phyloP scores from a whole-genome alignment of 2,329 filamentous ascomycete species.

The Scedosporium boydii region DNA sequence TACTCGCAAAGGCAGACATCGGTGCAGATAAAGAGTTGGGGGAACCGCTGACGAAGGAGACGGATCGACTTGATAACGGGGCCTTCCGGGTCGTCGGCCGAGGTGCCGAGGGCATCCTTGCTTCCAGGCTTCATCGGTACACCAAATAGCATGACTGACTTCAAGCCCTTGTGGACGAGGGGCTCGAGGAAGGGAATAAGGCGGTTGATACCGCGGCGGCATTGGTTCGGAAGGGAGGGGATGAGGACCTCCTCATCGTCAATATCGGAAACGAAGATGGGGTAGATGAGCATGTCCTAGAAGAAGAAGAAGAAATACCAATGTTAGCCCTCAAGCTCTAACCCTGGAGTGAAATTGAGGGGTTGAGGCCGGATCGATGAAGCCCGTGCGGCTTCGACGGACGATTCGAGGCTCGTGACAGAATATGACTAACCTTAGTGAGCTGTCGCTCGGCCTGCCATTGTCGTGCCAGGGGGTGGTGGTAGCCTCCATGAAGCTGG shows the following conservation, averaged over 20 bases:
- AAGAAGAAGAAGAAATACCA: not conserved
- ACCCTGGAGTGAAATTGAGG: not conserved
- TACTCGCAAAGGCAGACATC: constrained; percentile 99
- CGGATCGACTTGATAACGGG: constrained; percentile 85
- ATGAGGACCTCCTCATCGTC: constrained; percentile 88
- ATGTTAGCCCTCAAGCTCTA: constrained; percentile 3
- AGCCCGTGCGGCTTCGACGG: too few relatives aligned
- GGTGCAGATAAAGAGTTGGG: constrained; percentile 79
- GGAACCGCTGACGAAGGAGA: constrained; percentile 75
- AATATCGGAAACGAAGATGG: constrained; percentile 89
- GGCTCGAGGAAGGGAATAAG: constrained; percentile 77
- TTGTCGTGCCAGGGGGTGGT: constrained; percentile 65
- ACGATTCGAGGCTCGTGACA: not conserved
- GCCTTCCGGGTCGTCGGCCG: constrained; percentile 85
- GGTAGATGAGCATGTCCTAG: constrained; percentile 97
- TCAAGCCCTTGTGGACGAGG: constrained; percentile 79
- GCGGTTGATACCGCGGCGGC: constrained; percentile 80
- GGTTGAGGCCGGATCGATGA: not conserved
- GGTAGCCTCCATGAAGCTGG: constrained; percentile 75
- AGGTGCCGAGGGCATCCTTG: constrained; percentile 86
- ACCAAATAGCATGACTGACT: constrained; percentile 91
- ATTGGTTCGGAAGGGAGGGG: constrained; percentile 82
- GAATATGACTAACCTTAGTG: constrained; percentile 55
- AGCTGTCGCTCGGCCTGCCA: constrained; percentile 82
- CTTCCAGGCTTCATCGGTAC: constrained; percentile 72